These are phyloP conservation scores for Allium fistulosum DNA, from an alignment of 106 monocot genomes.

Conservation along the genomic window DNA sequence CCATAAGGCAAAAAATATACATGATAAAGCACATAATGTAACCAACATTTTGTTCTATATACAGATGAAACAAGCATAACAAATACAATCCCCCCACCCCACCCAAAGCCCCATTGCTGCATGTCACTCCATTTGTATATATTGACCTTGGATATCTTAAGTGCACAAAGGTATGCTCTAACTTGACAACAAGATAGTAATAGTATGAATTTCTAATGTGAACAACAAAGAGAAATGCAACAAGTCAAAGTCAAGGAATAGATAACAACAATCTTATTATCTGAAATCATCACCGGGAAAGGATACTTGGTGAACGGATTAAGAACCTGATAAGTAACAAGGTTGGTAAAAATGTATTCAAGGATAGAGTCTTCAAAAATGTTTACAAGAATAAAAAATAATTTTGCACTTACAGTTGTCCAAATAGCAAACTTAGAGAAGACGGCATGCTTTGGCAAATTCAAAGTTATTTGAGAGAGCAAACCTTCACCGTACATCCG, in stretches of 20 bases:
- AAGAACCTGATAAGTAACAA: constrained; percentile 57
- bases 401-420: constrained; percentile 55
- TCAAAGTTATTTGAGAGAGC: constrained; percentile 82
- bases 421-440: constrained; percentile 72
- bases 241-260: background rate
- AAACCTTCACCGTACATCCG: constrained; percentile 82
- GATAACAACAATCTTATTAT: background rate
- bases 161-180: background rate
- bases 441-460: constrained; percentile 62
- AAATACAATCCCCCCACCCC: no score
- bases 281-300: constrained; percentile 20
- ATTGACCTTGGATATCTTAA: no score
- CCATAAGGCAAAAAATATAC: no score
- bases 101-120: no score
- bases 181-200: no score
- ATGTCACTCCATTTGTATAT: no score
- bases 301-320: constrained; percentile 98
- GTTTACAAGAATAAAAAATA: no score
- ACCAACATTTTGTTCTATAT: no score
- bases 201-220: no score
- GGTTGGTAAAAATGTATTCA: background rate
- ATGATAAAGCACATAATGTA: no score
- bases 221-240: background rate
- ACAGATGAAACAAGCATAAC: background rate
- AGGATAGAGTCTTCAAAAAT: no score